Evolutionary conservation across 208 protist species (phyloP).

Genomic region (Angomonas desouzai): DNA sequence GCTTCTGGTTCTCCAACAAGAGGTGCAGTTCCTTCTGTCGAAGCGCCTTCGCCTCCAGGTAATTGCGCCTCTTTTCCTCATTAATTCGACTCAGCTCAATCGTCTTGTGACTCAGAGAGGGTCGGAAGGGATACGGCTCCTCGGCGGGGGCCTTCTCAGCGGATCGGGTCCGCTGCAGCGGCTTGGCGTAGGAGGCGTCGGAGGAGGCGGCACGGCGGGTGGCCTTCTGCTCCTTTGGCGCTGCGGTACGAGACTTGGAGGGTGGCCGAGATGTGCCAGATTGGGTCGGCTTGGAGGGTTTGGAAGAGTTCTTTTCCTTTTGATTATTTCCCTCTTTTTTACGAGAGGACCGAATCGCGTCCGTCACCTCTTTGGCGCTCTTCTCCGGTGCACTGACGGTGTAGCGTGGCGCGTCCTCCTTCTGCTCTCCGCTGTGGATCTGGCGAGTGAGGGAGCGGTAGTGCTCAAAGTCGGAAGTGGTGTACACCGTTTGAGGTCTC

Average conservation of each 20-base stretch:
- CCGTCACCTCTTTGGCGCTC: constrained; percentile 7
- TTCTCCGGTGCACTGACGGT: neutral
- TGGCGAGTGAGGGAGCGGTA: neutral
- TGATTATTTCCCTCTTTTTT: no score
- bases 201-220: neutral
- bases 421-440: neutral
- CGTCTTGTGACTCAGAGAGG: constrained; percentile 27
- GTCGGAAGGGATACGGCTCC: constrained; percentile 30
- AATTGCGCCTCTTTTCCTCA: constrained; percentile 22
- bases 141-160: constrained; percentile 5
- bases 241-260: no score
- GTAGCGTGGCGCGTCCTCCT: neutral
- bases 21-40: constrained; percentile 21
- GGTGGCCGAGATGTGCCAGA: no score
- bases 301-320: no score
- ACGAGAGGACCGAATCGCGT: neutral
- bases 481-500: neutral
- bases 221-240: no score
- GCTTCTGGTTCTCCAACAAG: constrained; percentile 1
- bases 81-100: constrained; percentile 31
- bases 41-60: constrained; percentile 24
- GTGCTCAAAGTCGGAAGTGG: neutral
- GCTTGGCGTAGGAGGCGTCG: neutral
- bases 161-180: neutral
- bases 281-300: neutral